Conservation (phyloP, 208 protist genomes). For the Zelonia costaricensis region DNA sequence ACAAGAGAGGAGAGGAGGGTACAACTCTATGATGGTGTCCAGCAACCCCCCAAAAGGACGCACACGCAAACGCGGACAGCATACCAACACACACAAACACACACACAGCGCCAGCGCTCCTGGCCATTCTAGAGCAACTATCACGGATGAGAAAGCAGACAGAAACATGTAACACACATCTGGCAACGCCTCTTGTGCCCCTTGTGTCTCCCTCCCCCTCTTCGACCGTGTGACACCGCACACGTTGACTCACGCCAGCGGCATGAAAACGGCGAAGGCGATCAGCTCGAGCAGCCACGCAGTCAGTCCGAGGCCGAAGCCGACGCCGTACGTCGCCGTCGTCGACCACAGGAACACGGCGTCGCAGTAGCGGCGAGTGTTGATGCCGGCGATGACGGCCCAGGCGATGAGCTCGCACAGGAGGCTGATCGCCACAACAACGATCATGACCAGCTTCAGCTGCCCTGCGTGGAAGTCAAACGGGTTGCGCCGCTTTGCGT, state of each 20-base stretch:
- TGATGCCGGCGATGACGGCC: slow-evolving; percentile 45
- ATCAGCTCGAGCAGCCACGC: slow-evolving; percentile 49
- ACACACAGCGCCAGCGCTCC: too few relatives aligned
- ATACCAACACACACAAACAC: too few relatives aligned
- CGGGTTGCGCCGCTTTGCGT: slow-evolving; percentile 9
- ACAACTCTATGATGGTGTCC: too few relatives aligned
- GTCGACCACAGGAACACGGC: slow-evolving; percentile 14
- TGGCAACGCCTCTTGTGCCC: too few relatives aligned
- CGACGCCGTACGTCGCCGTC: slow-evolving; percentile 53
- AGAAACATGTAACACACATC: too few relatives aligned
- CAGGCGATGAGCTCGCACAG: slow-evolving; percentile 69
- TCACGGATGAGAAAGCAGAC: too few relatives aligned
- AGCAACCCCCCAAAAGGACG: too few relatives aligned
- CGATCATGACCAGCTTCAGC: slow-evolving; percentile 50
- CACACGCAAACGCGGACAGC: too few relatives aligned
- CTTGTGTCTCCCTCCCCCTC: too few relatives aligned
- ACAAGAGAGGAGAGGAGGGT: too few relatives aligned
- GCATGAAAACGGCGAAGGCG: slow-evolving; percentile 34
- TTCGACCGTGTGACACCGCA: background rate
- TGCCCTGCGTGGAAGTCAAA: slow-evolving; percentile 26
- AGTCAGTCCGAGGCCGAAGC: slow-evolving; percentile 66
- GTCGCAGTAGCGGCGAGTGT: slow-evolving; percentile 42
- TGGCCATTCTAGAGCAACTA: too few relatives aligned
- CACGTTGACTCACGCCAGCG: slow-evolving; percentile 21
- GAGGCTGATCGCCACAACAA: slow-evolving; percentile 22